phyloP scores from a whole-genome alignment of 1,284 basidiomycete genomes.

The Ganoderma meredithae region DNA sequence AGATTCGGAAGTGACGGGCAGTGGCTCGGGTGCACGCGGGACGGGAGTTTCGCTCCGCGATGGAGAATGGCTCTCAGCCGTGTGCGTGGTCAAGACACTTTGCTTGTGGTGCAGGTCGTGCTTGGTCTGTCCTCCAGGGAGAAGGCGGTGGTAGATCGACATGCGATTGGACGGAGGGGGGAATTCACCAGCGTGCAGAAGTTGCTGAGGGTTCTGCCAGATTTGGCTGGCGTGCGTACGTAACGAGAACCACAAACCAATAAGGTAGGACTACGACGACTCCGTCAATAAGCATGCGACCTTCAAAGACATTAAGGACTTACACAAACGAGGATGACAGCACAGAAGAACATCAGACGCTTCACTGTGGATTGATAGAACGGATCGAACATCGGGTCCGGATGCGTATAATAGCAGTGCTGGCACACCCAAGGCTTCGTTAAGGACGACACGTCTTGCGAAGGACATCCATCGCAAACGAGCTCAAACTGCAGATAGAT shows the following conservation, averaged over 20 bases:
- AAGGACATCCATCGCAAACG: slow-evolving; percentile 90
- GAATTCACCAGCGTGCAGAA: slow-evolving; percentile 76
- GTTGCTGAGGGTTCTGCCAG: slow-evolving; percentile 96
- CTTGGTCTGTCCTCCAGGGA: slow-evolving; percentile 44
- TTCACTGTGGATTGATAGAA: slow-evolving; percentile 98
- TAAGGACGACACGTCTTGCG: slow-evolving; percentile 36
- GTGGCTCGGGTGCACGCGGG: slow-evolving; percentile 38
- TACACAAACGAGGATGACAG: slow-evolving; percentile 87
- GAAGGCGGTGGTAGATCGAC: slow-evolving; percentile 78
- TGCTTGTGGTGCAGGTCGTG: slow-evolving; percentile 51
- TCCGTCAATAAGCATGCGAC: slow-evolving; percentile 17
- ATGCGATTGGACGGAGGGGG: slow-evolving; percentile 60
- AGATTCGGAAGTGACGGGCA: slow-evolving; percentile 25
- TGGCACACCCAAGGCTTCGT: slow-evolving; percentile 83
- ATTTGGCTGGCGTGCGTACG: slow-evolving; percentile 98
- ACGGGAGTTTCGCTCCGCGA: slow-evolving; percentile 52
- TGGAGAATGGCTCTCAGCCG: slow-evolving; percentile 39
- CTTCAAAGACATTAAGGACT: slow-evolving; percentile 45
- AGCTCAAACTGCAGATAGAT: slow-evolving; percentile 81
- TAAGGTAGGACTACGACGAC: slow-evolving; percentile 84
- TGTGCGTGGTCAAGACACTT: slow-evolving; percentile 47
- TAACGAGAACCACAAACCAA: slow-evolving; percentile 98
- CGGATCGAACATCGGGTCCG: slow-evolving; percentile 91
- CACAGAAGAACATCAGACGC: slow-evolving; percentile 94
- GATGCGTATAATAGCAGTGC: slow-evolving; percentile 95